Evolutionary conservation across 495 filamentous ascomycete genomes (phyloP).

Genomic region (Aspergillus hancockii): DNA sequence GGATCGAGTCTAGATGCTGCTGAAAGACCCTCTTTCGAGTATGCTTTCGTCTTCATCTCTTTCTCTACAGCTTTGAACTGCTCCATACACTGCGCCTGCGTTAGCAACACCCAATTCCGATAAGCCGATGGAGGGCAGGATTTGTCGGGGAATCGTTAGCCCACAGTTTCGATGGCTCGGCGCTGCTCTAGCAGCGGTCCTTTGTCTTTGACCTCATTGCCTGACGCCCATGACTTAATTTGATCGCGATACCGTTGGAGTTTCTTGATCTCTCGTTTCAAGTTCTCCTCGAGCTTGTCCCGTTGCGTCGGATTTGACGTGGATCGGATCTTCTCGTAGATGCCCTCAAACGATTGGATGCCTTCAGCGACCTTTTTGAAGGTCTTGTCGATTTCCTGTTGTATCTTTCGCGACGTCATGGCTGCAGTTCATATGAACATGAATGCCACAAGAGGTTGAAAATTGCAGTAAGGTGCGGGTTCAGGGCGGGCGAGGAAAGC

Average conservation of each 20-base stretch:
- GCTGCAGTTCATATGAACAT: conserved; percentile 22
- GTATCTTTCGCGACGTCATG: conserved; percentile 94
- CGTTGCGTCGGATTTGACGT: conserved; percentile 91
- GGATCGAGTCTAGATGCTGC: conserved; percentile 91
- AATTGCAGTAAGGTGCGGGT: background rate
- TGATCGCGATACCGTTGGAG: conserved; percentile 94
- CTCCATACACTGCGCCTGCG: conserved; percentile 85
- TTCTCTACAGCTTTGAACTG: conserved; percentile 99
- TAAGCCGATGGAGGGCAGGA: conserved; percentile 6
- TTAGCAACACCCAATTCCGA: conserved; percentile 22
- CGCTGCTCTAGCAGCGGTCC: conserved; percentile 88
- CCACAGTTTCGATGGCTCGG: conserved; percentile 92
- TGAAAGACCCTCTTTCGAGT: conserved; percentile 94
- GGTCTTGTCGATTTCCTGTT: conserved; percentile 96
- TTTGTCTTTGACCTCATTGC: conserved; percentile 99
- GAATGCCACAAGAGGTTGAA: conserved; percentile 5
- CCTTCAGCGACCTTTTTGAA: conserved; percentile 97
- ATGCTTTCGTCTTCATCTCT: conserved; percentile 99
- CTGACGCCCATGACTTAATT: conserved; percentile 97
- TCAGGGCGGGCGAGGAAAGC: conserved; percentile 1
- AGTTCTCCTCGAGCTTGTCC: conserved; percentile 94
- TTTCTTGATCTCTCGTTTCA: conserved; percentile 99
- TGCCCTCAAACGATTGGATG: conserved; percentile 85
- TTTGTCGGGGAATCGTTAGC: conserved; percentile 13
- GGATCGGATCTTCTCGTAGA: conserved; percentile 93